A percentile compares a stretch with the other conserved stretches of the same genome.
These are phyloP conservation scores for Teratosphaeria viscida DNA, from an alignment of 2,329 filamentous ascomycete genomes.

Conservation along the genomic window DNA sequence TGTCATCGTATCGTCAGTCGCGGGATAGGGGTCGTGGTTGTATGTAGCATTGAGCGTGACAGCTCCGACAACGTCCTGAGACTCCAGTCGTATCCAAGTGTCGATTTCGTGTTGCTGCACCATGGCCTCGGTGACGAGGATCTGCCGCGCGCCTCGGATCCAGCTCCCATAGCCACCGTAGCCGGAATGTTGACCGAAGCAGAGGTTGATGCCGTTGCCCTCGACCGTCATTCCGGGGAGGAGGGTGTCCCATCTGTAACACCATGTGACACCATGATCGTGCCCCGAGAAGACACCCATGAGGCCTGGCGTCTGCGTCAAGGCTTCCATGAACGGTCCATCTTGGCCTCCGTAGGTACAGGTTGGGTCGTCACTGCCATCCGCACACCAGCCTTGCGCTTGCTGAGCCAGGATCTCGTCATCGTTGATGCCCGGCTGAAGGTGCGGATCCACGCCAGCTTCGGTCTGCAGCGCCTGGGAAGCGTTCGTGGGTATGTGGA, in stretches of 20 bases:
- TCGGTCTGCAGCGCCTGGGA: slow-evolving; percentile 31
- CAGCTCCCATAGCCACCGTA: slow-evolving; percentile 24
- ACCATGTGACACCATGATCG: slow-evolving; percentile 43
- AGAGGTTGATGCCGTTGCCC: slow-evolving; percentile 24
- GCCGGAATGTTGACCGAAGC: slow-evolving; percentile 22
- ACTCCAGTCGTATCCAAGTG: slow-evolving; percentile 25
- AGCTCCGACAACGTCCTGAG: slow-evolving; percentile 17
- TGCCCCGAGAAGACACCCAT: slow-evolving; percentile 54
- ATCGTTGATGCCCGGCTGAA: slow-evolving; percentile 38
- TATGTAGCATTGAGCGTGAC: slow-evolving; percentile 24
- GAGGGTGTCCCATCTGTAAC: slow-evolving; percentile 20
- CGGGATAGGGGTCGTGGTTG: slow-evolving; percentile 19
- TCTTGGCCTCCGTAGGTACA: slow-evolving; percentile 40
- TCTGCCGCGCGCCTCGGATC: slow-evolving; percentile 5
- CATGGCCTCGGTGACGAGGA: slow-evolving; percentile 16
- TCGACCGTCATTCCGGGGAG: slow-evolving; percentile 18
- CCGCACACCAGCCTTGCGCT: slow-evolving; percentile 26
- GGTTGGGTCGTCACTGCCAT: slow-evolving; percentile 27
- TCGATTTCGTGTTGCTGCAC: slow-evolving; percentile 14
- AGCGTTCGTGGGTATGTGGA: slow-evolving; percentile 43
- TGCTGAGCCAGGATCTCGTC: slow-evolving; percentile 32
- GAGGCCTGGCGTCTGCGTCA: slow-evolving; percentile 45
- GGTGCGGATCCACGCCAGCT: slow-evolving; percentile 31
- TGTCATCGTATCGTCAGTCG: slow-evolving; percentile 13
- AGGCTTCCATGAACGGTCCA: slow-evolving; percentile 51